Base-by-base conservation (phyloP, 2,329 filamentous ascomycete genomes). In the Phyllosticta citribraziliensis region DNA sequence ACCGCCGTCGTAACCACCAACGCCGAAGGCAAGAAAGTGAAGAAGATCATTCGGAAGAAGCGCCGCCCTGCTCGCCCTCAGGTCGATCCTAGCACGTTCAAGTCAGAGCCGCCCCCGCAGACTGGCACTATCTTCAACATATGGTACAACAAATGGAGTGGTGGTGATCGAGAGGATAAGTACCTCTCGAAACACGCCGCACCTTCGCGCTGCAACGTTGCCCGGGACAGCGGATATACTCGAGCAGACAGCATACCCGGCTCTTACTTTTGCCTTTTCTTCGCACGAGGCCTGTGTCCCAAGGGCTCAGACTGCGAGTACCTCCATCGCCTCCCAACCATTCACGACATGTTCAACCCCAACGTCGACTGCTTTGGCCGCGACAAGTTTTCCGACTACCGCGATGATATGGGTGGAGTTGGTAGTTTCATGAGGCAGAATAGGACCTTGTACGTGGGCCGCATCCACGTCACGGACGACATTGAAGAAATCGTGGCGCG, bases 141-240 rank as follows among this genome's bases (percentile, higher is more conserved):
- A 70, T 97, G 92, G 93, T 96, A 97, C 78, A 97, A 96, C 79
- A 97, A 97, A 76, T 97, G 93, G 92, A 88, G 87, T 0, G 94
- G 94, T 66, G 94, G 94, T 70, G 94, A 99, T 75, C 85, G 91
- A 63, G 93, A 97, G 71, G 91, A 95, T 78, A 91, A 92, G 68
- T 91, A 93, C 70, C 82, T 91, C 3, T 90, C 88, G 40, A 88
- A 97, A 71, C 88, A 87, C 22, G 84, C 87, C 14, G 93, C 94
- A 3, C 86, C 88, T 65, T 88, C 88, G 2, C 88, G 95, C 60
- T 97, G 94, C 80, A 94, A 92, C 71, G 80, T 99, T 63, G 87
- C 87, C 1, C 84, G 82, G 64, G 94, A 81, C 67, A 73, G 68
- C 59, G 79, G 79, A 12, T 80, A 79, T 68, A 81, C 79, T 2